Conservation (phyloP, 495 filamentous ascomycete genomes). For the Alectoria sarmentosa region DNA sequence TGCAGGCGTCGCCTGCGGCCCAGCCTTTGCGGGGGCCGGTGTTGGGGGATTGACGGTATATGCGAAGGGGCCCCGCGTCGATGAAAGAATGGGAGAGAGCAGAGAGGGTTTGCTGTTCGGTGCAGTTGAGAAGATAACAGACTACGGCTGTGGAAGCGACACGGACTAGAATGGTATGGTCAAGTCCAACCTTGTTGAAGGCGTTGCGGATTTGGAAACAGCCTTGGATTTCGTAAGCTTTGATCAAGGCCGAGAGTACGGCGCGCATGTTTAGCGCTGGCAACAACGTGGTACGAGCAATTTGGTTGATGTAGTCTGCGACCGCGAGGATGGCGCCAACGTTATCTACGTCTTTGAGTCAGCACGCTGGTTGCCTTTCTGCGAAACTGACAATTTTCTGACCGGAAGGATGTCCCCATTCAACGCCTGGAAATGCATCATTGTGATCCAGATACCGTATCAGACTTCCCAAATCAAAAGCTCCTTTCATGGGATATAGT, state of each 20-base stretch:
- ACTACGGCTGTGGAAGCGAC: slow-evolving; percentile 35
- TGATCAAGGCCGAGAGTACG: slow-evolving; percentile 33
- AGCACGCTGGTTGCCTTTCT: no score
- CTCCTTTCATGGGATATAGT: slow-evolving; percentile 36
- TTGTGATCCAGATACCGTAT: slow-evolving; percentile 44
- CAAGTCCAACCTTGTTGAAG: slow-evolving; percentile 37
- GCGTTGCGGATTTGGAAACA: slow-evolving; percentile 35
- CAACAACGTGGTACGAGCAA: slow-evolving; percentile 21
- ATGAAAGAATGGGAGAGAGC: slow-evolving; percentile 37
- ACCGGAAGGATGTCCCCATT: slow-evolving; percentile 44
- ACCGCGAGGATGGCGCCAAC: slow-evolving; percentile 37
- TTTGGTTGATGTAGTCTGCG: slow-evolving; percentile 12
- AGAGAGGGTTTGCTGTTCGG: slow-evolving; percentile 30
- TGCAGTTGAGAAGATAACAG: slow-evolving; percentile 18
- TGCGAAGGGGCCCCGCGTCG: slow-evolving; percentile 35
- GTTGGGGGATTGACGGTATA: slow-evolving; percentile 33
- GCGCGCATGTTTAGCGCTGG: slow-evolving; percentile 16
- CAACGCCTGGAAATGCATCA: slow-evolving; percentile 36
- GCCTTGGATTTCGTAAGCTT: slow-evolving; percentile 46
- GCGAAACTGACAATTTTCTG: slow-evolving; percentile 1
- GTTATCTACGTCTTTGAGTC: slow-evolving; percentile 30
- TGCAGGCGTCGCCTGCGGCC: slow-evolving; percentile 41
- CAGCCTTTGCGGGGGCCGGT: slow-evolving; percentile 41
- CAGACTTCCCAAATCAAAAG: slow-evolving; percentile 38
- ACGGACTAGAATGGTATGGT: slow-evolving; percentile 43